These are phyloP conservation scores for Castanospermum australe DNA, from an alignment of 306 rosid species.

Conservation along the genomic window DNA sequence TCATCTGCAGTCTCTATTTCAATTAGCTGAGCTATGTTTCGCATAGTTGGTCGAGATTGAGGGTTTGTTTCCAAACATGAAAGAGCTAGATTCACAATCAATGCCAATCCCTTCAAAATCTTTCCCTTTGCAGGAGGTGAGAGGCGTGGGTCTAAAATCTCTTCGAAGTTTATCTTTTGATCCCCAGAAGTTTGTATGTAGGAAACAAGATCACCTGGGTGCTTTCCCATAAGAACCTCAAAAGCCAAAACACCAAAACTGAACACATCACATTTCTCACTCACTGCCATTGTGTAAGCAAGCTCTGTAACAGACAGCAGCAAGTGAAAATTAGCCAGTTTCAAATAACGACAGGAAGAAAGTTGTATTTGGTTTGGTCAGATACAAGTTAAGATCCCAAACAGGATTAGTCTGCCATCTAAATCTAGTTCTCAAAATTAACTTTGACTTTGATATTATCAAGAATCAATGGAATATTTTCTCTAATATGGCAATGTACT, in stretches of 20 bases:
- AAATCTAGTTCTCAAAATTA: neutral
- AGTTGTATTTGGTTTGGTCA: neutral
- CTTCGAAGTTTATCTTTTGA: conserved; percentile 14
- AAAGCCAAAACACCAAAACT: conserved; percentile 41
- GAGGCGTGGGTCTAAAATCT: conserved; percentile 32
- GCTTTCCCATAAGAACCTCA: conserved; percentile 33
- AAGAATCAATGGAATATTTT: no score
- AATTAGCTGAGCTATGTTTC: conserved; percentile 14
- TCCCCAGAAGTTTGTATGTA: conserved; percentile 11
- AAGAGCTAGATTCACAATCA: conserved; percentile 15
- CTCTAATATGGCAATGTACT: no score
- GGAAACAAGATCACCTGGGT: conserved; percentile 43
- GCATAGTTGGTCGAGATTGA: conserved; percentile 39
- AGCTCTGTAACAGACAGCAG: conserved; percentile 21
- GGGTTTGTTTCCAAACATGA: conserved; percentile 27
- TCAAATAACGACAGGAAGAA: neutral
- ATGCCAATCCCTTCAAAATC: conserved; percentile 11
- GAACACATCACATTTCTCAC: conserved; percentile 40
- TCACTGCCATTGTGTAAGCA: conserved; percentile 37
- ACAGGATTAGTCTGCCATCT: neutral
- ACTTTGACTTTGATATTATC: neutral
- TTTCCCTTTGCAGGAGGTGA: neutral
- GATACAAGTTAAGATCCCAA: no score
- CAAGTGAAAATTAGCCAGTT: neutral
- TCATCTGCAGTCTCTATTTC: conserved; percentile 5